phyloP scores from a whole-genome alignment of 139 green algal genomes.

The Volvox africanus region DNA sequence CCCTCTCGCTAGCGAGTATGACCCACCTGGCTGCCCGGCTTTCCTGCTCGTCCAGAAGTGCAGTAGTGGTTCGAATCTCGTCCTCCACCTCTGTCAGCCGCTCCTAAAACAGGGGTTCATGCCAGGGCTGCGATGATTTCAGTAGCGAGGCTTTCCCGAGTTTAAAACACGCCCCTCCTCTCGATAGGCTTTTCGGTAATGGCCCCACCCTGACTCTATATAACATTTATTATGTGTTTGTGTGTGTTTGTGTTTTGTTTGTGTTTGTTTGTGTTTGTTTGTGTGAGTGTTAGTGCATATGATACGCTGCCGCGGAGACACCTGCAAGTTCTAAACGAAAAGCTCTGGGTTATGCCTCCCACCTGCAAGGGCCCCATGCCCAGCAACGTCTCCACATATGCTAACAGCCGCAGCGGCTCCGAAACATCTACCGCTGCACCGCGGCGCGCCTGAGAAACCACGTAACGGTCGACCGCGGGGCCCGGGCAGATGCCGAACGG shows the following conservation, averaged over 20 bases:
- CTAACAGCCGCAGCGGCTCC: conserved; percentile 57
- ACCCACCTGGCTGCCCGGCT: conserved; percentile 19
- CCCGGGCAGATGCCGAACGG: conserved; percentile 64
- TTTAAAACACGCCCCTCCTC: too few species aligned
- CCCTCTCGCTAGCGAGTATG: too few species aligned
- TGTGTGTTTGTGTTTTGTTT: too few species aligned
- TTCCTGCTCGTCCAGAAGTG: conserved; percentile 18
- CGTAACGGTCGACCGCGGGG: conserved; percentile 61
- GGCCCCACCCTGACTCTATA: too few species aligned
- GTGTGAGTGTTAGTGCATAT: too few species aligned
- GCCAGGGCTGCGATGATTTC: too few species aligned
- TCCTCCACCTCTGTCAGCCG: conserved; percentile 14
- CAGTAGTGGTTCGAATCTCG: background rate
- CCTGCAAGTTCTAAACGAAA: too few species aligned
- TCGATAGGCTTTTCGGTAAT: too few species aligned
- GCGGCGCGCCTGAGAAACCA: conserved; percentile 73
- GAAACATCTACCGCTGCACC: conserved; percentile 55
- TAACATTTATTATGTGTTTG: too few species aligned
- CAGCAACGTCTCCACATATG: conserved; percentile 63
- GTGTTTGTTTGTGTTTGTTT: too few species aligned
- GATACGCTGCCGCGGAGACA: too few species aligned
- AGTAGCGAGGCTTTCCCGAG: too few species aligned
- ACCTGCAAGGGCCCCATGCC: conserved; percentile 34
- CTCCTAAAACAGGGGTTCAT: background rate
- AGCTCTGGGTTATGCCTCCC: background rate